Evolutionary conservation across 306 rosid genomes (phyloP), one percentile per base, ranked within the genome.

Genomic region (Prosopis cineraria): DNA sequence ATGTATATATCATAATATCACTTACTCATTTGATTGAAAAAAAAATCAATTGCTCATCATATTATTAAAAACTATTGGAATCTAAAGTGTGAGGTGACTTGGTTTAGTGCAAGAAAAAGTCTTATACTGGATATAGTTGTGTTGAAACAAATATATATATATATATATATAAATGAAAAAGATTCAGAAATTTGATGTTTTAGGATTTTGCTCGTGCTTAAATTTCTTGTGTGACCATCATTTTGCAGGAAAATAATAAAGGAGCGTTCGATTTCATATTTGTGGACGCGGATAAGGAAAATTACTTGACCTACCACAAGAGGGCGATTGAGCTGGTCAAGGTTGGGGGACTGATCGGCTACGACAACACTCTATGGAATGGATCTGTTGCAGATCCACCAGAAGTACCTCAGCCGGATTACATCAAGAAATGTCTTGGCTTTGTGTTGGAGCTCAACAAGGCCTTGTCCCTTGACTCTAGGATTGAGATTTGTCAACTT

Each of bases 331-430:
- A 93, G 0, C 76, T 93, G 47, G 94, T 93, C 5, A 91, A 91
- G 80, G 89, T 93, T 0, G 98, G 97, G 1, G 97, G 98, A 5
- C n/a, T 93, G 53, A 89, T 93, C 76, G 98, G 95, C 13, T 93
- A 93, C 82, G 97, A 93, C 89, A 93, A 93, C 85, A 93, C 98
- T 64, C 74, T 93, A 0, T 93, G 98, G 98, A 87, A 87, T 29
- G 98, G 98, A 0, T 93, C 98, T 0, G 97, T 93, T 68, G 98
- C 84, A 7, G 95, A 93, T 0, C 97, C 97, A 0, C 83, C 97
- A 0, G 95, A 93, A 60, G 95, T 95, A 0, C 95, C 98, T 0
- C 45, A 91, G 1, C 81, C 91, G 55, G 88, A 90, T 83, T 91
- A 91, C 74, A 93, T 93, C 45, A 88, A 89, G 85, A 91, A 93